These are phyloP conservation scores for Proliferodiscus dingleyae DNA, from an alignment of 2,329 filamentous ascomycete species.

Conservation along the genomic window DNA sequence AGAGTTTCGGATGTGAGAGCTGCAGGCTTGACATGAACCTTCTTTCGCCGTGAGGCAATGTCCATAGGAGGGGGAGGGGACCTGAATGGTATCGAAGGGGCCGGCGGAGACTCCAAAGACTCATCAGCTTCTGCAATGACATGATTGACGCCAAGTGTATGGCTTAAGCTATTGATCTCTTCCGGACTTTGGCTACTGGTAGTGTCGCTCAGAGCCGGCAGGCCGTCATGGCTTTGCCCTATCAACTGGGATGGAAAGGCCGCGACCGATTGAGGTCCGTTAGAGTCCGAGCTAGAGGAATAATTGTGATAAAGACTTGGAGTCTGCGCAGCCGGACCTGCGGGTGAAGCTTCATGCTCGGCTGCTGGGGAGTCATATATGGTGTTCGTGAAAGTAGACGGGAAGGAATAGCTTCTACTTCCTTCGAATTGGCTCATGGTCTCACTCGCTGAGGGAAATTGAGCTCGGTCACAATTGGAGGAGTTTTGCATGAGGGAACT, in stretches of 20 bases:
- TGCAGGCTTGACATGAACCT: conserved; percentile 29
- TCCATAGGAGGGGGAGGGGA: conserved; percentile 28
- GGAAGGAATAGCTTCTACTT: conserved; percentile 16
- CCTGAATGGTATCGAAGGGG: conserved; percentile 25
- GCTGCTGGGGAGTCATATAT: conserved; percentile 15
- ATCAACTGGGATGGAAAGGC: conserved; percentile 24
- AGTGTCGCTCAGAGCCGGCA: conserved; percentile 10
- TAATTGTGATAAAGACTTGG: conserved; percentile 21
- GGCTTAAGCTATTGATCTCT: conserved; percentile 12
- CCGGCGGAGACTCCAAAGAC: conserved; percentile 20
- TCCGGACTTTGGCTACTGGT: conserved; percentile 21
- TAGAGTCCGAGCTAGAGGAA: conserved; percentile 6
- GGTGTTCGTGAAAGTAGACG: conserved; percentile 14
- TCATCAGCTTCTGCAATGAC: conserved; percentile 18
- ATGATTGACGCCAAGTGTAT: conserved; percentile 18
- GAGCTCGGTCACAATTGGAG: conserved; percentile 20
- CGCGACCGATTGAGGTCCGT: conserved; percentile 12
- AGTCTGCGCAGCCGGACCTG: conserved; percentile 15
- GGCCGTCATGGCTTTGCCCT: conserved; percentile 9
- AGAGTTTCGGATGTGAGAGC: conserved; percentile 26
- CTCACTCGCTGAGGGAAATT: conserved; percentile 20
- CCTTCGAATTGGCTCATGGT: conserved; percentile 13
- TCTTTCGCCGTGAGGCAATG: conserved; percentile 29
- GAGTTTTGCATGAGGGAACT: conserved; percentile 15
- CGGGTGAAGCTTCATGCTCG: conserved; percentile 14